Conservation (phyloP, 1,284 basidiomycete genomes). For the Leccinum subrobustum region DNA sequence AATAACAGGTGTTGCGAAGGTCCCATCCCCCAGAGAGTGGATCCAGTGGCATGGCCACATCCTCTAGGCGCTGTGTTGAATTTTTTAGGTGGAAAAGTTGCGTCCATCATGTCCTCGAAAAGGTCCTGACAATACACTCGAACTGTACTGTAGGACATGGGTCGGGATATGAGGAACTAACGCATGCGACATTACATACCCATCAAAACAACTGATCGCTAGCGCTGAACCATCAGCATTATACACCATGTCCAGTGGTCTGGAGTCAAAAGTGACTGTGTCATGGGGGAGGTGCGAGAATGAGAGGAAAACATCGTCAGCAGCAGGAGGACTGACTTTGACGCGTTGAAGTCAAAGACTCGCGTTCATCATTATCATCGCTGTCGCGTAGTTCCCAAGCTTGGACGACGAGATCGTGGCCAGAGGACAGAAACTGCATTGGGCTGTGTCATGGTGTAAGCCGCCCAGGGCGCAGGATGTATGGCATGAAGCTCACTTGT, state of each 20-base stretch:
- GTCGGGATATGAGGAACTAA: background rate
- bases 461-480: background rate
- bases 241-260: slow-evolving; percentile 33
- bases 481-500: slow-evolving; percentile 24
- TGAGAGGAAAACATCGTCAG: background rate
- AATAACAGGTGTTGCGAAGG: slow-evolving; percentile 45
- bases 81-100: slow-evolving; percentile 1
- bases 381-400: slow-evolving; percentile 30
- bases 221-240: slow-evolving; percentile 22
- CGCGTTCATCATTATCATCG: slow-evolving; percentile 10
- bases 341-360: slow-evolving; percentile 13
- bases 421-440: slow-evolving; percentile 32
- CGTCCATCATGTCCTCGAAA: slow-evolving; percentile 27
- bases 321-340: slow-evolving; percentile 15
- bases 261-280: slow-evolving; percentile 28
- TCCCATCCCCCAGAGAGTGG: slow-evolving; percentile 54
- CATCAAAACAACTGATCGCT: slow-evolving; percentile 34
- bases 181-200: slow-evolving; percentile 25
- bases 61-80: slow-evolving; percentile 23
- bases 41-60: slow-evolving; percentile 40
- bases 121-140: slow-evolving; percentile 21
- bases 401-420: slow-evolving; percentile 27
- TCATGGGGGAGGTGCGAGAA: background rate
- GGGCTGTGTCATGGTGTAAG: slow-evolving; percentile 20
- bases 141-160: slow-evolving; percentile 15